Conservation (phyloP, 306 rosid genomes). For the Sophora flavescens region DNA sequence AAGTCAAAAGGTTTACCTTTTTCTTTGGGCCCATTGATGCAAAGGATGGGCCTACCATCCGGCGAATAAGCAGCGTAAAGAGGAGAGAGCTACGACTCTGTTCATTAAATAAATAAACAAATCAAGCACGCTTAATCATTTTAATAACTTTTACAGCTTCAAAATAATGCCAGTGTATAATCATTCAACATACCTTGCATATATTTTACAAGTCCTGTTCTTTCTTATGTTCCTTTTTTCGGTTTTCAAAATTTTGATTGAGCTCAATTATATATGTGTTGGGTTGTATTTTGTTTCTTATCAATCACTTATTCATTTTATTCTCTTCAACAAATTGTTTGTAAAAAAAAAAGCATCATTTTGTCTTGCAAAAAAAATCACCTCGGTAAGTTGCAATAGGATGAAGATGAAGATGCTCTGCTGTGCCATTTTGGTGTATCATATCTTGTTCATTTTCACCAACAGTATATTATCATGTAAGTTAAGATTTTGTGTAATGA, state of each 20-base stretch:
- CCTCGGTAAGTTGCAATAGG: no score
- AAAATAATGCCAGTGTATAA: neutral
- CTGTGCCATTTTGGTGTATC: no score
- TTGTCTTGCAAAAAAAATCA: no score
- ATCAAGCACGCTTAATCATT: neutral
- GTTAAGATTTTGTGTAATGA: no score
- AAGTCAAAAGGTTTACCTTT: neutral
- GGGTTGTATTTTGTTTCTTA: neutral
- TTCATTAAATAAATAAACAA: neutral
- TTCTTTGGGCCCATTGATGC: slow-evolving; percentile 12
- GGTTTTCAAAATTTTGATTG: neutral
- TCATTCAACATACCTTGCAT: neutral
- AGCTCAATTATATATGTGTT: neutral
- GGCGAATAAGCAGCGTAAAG: neutral
- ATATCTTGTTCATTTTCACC: no score
- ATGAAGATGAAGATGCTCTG: no score
- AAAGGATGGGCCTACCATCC: slow-evolving; percentile 1
- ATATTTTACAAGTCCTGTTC: neutral
- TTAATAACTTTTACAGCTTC: neutral
- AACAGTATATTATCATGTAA: no score
- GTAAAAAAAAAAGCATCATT: no score
- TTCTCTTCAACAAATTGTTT: neutral
- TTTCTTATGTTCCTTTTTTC: neutral
- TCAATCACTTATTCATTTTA: neutral
- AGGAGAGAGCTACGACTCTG: neutral